Evolutionary conservation across 2,329 filamentous ascomycete genomes (phyloP).

Genomic region (Cercospora sp.): DNA sequence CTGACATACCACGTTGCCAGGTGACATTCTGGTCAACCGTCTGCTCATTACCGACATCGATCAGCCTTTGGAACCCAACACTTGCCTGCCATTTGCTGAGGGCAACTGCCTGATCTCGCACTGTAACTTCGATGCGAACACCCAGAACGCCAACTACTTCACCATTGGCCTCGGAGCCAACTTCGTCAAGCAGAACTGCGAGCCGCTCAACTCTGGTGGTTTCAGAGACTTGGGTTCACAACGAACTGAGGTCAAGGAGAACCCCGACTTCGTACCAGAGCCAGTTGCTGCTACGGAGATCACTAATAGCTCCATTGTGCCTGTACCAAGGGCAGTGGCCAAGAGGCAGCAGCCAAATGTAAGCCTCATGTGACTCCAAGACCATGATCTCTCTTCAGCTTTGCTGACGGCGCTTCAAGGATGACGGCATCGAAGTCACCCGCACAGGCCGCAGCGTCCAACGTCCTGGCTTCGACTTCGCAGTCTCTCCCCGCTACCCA

Average conservation of each 20-base stretch:
- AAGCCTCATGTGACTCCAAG: neutral
- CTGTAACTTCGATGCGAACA: neutral
- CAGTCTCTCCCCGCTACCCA: neutral
- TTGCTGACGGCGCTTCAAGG: neutral
- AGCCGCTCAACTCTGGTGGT: neutral
- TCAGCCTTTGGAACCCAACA: neutral
- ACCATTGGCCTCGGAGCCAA: neutral
- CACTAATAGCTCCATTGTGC: neutral
- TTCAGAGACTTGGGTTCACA: neutral
- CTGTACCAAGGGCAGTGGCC: neutral
- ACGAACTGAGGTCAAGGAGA: neutral
- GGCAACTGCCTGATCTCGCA: neutral
- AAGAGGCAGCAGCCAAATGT: neutral
- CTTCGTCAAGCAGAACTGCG: neutral
- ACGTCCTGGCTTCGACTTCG: neutral
- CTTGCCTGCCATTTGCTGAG: neutral
- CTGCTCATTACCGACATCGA: neutral
- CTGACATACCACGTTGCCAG: neutral
- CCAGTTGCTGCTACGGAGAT: neutral
- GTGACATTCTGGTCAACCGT: neutral
- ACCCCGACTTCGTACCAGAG: neutral
- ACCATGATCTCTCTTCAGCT: too few relatives aligned
- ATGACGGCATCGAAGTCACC: neutral
- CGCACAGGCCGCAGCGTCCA: neutral
- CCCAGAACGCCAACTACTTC: neutral